Percentiles rank a stretch among this genome's conserved stretches.
Conservation (phyloP, 495 filamentous ascomycete species). For the Aspergillus bridgeri region DNA sequence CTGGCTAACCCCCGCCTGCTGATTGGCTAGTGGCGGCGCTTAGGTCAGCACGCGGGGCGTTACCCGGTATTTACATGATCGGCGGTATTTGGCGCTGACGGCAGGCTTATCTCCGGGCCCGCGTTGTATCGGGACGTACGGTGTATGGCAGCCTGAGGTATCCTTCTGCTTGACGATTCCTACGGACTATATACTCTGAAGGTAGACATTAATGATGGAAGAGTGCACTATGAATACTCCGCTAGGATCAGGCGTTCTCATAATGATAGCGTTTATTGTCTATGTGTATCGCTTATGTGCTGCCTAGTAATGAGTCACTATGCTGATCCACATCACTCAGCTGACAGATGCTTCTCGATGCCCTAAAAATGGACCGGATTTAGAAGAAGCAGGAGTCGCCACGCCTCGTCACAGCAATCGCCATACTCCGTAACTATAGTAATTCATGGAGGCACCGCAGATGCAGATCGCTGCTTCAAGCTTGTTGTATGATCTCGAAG, state of each 20-base stretch:
- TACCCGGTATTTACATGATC: conserved; percentile 5
- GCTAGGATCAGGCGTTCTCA: background rate
- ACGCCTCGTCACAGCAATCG: background rate
- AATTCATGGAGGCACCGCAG: background rate
- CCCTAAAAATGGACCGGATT: background rate
- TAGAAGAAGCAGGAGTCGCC: background rate
- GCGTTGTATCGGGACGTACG: background rate
- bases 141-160: too few species aligned
- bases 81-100: background rate
- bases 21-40: conserved; percentile 20
- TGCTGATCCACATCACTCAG: background rate
- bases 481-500: background rate
- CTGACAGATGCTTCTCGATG: background rate
- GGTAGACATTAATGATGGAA: too few species aligned
- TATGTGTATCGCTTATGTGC: background rate
- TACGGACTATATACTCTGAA: too few species aligned
- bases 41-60: conserved; percentile 11
- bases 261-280: background rate
- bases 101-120: background rate
- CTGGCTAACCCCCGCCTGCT: conserved; percentile 7
- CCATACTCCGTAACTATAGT: background rate
- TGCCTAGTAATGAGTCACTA: background rate
- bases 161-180: too few species aligned
- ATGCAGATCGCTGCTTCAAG: background rate
- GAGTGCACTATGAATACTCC: too few species aligned